Evolutionary conservation across 495 filamentous ascomycete species (phyloP), one percentile per base, ranked within the genome.

Genomic region (Lasiosphaeris hirsuta): DNA sequence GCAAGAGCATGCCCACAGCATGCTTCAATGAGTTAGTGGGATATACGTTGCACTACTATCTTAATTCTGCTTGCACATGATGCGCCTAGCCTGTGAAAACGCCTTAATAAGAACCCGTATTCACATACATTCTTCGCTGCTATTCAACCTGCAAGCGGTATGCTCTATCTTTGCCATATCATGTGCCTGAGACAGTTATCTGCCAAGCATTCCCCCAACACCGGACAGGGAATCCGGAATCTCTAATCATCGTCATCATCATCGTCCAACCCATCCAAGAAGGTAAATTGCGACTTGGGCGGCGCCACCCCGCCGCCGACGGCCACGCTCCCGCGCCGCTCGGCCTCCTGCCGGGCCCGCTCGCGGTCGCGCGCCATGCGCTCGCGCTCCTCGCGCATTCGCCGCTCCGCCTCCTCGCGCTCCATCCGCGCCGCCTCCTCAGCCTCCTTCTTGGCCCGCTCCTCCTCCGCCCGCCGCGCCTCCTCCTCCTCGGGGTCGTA

Each of bases 401-500:
- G 46, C 0, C 61, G 63, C 51, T 73, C 75, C 35, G 70, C 69
- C 57, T 78, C 78, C 57, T 67, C 75, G 46, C 75, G 67, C 55
- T 77, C 72, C 51, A 60, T 58, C 54, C 73, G 64, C 67, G 77
- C 72, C 19, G 66, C 58, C 62, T 80, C 80, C 52, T 71, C 74
- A 43, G 73, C 66, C 42, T 69, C 53, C 36, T 62, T 66, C 49
- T 58, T 60, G 45, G 74, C 71, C 58, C 72, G 62, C 61, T 73
- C 70, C 51, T 72, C 70, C 40, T 69, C 68, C 67, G 71, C 70
- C 55, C 72, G 70, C 8, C 64, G 64, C 54, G 66, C 69, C 46
- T 76, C 77, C 57, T 78, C 78, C 47, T 71, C 74, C 59, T 77
- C 78, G 19, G 76, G 79, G 57, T 80, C 82, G 70, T 83, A 81